phyloP scores from a whole-genome alignment of 1,139 yeast species.

The Yamadazyma conglobata region DNA sequence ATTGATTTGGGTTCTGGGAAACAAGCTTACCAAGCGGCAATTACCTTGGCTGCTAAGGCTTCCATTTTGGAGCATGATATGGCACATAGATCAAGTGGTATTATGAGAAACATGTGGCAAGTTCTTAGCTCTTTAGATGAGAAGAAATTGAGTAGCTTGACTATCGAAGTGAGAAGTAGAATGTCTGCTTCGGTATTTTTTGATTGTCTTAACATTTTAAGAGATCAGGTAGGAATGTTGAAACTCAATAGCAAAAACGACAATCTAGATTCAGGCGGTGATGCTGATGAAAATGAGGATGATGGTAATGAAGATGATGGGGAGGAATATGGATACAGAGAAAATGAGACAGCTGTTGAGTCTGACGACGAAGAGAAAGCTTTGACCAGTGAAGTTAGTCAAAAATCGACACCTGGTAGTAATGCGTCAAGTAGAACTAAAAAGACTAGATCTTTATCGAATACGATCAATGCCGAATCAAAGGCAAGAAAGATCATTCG shows the following conservation, averaged over 20 bases:
- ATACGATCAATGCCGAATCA: conserved; percentile 58
- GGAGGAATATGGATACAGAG: conserved; percentile 22
- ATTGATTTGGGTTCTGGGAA: conserved; percentile 74
- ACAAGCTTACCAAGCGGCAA: conserved; percentile 66
- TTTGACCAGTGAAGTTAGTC: conserved; percentile 15
- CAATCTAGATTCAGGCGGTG: conserved; percentile 18
- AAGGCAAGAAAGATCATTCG: conserved; percentile 70
- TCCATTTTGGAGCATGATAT: conserved; percentile 88
- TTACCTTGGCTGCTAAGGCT: conserved; percentile 68
- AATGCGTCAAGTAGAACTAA: conserved; percentile 30
- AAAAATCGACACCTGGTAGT: conserved; percentile 39
- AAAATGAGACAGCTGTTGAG: conserved; percentile 21
- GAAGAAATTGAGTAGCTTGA: conserved; percentile 30
- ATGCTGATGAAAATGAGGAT: conserved; percentile 19
- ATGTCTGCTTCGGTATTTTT: conserved; percentile 92
- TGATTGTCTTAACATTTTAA: conserved; percentile 77
- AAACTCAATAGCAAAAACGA: conserved; percentile 45
- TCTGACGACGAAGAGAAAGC: conserved; percentile 23
- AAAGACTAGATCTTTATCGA: conserved; percentile 49
- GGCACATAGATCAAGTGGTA: conserved; percentile 89
- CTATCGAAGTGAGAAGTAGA: conserved; percentile 68
- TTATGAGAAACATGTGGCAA: conserved; percentile 93
- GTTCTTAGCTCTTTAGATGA: conserved; percentile 60
- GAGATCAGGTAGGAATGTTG: conserved; percentile 86
- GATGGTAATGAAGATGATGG: conserved; percentile 18